Evolutionary conservation across 2,329 filamentous ascomycete genomes (phyloP), one percentile per base, ranked within the genome.

Genomic region (Diaporthe helianthi): DNA sequence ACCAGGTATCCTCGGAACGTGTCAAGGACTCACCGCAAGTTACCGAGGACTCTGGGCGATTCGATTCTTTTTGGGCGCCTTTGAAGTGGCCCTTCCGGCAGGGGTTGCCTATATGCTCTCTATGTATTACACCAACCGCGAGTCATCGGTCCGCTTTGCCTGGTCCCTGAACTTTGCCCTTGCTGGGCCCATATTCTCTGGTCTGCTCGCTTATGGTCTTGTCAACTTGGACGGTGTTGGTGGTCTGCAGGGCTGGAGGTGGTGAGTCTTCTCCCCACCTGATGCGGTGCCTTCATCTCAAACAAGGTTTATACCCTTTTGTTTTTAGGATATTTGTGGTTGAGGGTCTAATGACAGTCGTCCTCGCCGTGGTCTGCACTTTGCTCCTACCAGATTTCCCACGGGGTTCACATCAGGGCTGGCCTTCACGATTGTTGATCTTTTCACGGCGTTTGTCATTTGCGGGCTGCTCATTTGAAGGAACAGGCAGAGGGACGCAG

Each of bases 191-290:
- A 79, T 73, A 46, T 83, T 73, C 76, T 83, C 77, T 73, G 81
- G 78, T 61, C 75, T 82, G 33, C 76, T 83, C n/a, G 81, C 81
- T 0, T 82, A 80, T 67, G 80, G 76, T 1, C 79, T 83, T 68
- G 75, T 76, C 26, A 73, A 79, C 49, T 78, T 84, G 75, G 76
- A 82, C 41, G 82, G 82, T 0, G 71, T 77, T 19, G 77, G 75
- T 13, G 81, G 81, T 10, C 80, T 80, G 65, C 73, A 73, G 47
- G 76, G 79, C 19, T 83, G 82, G 81, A 77, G 80, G 24, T 84
- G 82, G 83, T 60, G 24, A 60, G 36, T 60, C 22, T 31, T 29
- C 15, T 7, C 17, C 6, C 5, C 54, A n/a, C n/a, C n/a, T n/a
- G 5, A 2, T 52, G 26, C 15, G 1, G 1, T 15, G 4, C 9